Conservation (phyloP, 169 alveolate genomes). For the Plasmodium gonderi region DNA sequence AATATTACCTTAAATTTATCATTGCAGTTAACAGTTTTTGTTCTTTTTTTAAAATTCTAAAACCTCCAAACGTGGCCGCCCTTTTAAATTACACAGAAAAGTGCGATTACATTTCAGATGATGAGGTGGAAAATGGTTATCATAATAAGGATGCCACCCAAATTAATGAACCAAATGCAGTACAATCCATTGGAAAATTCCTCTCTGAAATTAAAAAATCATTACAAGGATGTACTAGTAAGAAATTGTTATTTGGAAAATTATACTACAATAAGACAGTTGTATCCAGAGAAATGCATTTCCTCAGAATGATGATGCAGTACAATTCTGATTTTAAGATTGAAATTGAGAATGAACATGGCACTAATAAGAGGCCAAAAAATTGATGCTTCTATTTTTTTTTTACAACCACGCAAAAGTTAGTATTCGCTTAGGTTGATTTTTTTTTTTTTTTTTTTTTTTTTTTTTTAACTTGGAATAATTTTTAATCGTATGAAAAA, state of each 20-base stretch:
- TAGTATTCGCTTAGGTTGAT: not conserved
- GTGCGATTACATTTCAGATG: not conserved
- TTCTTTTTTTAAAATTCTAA: conserved; percentile 33
- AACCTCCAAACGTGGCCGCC: conserved; percentile 67
- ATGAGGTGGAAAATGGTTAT: not conserved
- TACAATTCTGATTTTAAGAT: not conserved
- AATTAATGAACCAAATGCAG: not conserved
- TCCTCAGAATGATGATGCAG: conserved; percentile 26
- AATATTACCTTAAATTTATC: conserved; percentile 52
- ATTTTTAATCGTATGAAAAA: too few species aligned
- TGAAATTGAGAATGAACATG: not conserved
- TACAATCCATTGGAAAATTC: conserved; percentile 15
- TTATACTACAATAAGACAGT: conserved; percentile 38
- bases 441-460: conserved; percentile 21
- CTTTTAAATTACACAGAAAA: conserved; percentile 43
- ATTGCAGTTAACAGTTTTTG: conserved; percentile 38
- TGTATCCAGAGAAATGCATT: conserved; percentile 31
- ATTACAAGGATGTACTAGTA: conserved; percentile 72
- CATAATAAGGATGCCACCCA: not conserved
- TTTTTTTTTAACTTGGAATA: conserved; percentile 7
- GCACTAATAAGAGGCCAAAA: not conserved
- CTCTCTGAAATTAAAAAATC: conserved; percentile 39
- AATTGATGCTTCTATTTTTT: not conserved
- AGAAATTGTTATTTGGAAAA: conserved; percentile 53
- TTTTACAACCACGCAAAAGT: not conserved